These are phyloP conservation scores for Talaromyces adpressus DNA, from an alignment of 495 filamentous ascomycete species.

Conservation along the genomic window DNA sequence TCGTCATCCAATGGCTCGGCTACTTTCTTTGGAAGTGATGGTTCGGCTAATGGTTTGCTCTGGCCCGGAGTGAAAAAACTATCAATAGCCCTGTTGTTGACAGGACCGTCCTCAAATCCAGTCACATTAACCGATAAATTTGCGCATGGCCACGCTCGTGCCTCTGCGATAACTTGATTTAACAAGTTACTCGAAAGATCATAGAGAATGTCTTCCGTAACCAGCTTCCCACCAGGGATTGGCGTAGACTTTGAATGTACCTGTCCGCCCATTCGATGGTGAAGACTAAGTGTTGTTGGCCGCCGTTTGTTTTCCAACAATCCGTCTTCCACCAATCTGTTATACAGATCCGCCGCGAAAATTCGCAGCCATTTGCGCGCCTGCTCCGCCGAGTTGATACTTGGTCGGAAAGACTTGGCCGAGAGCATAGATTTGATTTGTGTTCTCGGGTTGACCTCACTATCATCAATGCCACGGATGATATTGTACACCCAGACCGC, in stretches of 20 bases:
- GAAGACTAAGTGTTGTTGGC: conserved; percentile 76
- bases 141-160: conserved; percentile 75
- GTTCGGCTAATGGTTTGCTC: neutral
- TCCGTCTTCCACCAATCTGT: conserved; percentile 84
- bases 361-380: conserved; percentile 83
- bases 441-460: conserved; percentile 84
- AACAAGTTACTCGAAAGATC: conserved; percentile 71
- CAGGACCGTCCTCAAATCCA: conserved; percentile 83
- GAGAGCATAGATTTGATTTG: conserved; percentile 98
- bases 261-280: conserved; percentile 65
- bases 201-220: conserved; percentile 69
- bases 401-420: conserved; percentile 89
- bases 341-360: conserved; percentile 88
- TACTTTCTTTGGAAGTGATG: neutral
- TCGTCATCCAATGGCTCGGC: neutral
- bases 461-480: conserved; percentile 77
- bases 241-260: conserved; percentile 64
- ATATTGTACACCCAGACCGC: conserved; percentile 83
- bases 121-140: conserved; percentile 79
- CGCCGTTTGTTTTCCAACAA: conserved; percentile 82
- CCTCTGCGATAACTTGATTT: conserved; percentile 69
- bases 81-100: conserved; percentile 78
- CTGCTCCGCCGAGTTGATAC: conserved; percentile 72
- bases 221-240: conserved; percentile 66
- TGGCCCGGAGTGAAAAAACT: conserved; percentile 70